Evolutionary conservation across 257 asterid species (phyloP).

Genomic region (Hygrophila difformis): DNA sequence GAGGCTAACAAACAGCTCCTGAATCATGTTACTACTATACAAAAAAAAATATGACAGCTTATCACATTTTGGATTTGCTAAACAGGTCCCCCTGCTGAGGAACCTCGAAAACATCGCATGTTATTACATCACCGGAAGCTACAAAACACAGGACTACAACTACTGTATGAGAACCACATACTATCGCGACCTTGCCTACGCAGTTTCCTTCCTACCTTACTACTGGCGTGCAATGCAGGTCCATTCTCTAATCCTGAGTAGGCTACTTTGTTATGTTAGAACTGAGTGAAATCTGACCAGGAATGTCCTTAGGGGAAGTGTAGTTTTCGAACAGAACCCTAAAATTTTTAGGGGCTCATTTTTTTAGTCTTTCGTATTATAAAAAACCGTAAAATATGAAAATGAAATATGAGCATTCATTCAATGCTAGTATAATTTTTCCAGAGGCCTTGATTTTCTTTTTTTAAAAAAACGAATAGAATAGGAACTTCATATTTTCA

Average conservation of each 20-base stretch:
- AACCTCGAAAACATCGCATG: constrained; percentile 67
- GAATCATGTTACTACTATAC: background rate
- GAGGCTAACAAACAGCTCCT: background rate
- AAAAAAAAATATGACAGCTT: background rate
- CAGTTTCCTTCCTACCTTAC: constrained; percentile 86
- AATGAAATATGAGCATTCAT: too few relatives aligned
- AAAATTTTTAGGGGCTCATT: too few relatives aligned
- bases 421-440: too few relatives aligned
- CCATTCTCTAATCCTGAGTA: background rate
- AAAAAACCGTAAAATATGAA: too few relatives aligned
- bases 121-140: constrained; percentile 86
- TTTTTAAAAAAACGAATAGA: too few relatives aligned
- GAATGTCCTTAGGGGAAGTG: too few relatives aligned
- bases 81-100: constrained; percentile 85
- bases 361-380: too few relatives aligned
- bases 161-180: constrained; percentile 69
- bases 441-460: too few relatives aligned
- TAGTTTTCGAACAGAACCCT: too few relatives aligned
- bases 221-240: constrained; percentile 99
- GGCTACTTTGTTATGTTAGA: too few relatives aligned
- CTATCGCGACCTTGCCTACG: constrained; percentile 80
- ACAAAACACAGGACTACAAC: constrained; percentile 65
- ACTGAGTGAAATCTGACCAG: too few relatives aligned
- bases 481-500: too few relatives aligned
- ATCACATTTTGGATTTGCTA: background rate